Base-by-base conservation (phyloP, 176 grass and related monocot species). In the Puya raimondii region DNA sequence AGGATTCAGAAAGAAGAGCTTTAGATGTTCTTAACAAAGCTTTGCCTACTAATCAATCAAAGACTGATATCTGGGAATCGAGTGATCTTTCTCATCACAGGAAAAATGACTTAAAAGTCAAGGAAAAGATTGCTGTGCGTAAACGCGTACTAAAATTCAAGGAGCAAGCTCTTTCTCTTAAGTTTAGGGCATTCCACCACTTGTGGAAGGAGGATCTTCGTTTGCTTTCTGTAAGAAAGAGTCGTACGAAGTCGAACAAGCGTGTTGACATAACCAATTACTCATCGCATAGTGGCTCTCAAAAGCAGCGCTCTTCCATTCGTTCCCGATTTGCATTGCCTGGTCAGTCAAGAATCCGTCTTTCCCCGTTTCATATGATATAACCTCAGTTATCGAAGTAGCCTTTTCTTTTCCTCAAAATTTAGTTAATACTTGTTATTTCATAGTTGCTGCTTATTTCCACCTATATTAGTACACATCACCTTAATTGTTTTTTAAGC, bases 131-230 rank as follows among this genome's bases (percentile, higher is more conserved):
- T 68, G 53, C 52, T 6, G 29, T 79, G 13, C 54, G 26, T 22
- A 94, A 91, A 79, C 53, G 51, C 61, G 75, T 33, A 12, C 26
- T 80, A 15, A 86, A 79, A 78, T 91, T 94, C 69, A 94, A 99
- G 75, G 82, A 94, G 58, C 82, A 72, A 64, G 69, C 80, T 50
- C 90, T 99, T 80, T 78, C 90, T 61, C 82, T 87, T 49, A 99
- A 99, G 80, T 99, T 88, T 72, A 90, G 71, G 80, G 82, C 80
- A 72, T 27, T 94, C 65, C 82, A 81, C 50, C 65, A 88, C 49
- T 73, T 94, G 33, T 99, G 95, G 95, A 91, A 86, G 74, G 87
- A 99, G 71, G 95, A 99, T 79, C 72, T 88, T n/a, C 87, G 74
- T 5, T 47, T 91, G 48, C 78, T 91, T 78, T 74, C 78, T 70